Evolutionary conservation across 257 asterid genomes (phyloP), one percentile per base, ranked within the genome.

Genomic region (Linderniella brevidens): DNA sequence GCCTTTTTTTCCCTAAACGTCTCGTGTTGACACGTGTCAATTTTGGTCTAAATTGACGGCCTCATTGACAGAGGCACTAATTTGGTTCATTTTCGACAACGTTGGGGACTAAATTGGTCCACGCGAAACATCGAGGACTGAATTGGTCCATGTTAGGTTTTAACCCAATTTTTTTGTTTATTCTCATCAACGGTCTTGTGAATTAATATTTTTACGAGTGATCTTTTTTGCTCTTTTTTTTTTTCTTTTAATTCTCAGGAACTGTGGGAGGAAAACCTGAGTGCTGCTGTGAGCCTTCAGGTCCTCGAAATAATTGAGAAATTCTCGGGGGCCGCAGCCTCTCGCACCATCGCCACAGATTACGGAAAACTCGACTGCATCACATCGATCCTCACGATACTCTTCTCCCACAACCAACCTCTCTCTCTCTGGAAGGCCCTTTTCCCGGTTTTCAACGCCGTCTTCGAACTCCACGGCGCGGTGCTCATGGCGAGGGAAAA

Each of bases 221-320:
- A 51, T 68, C 46, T 54, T 35, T 56, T 47, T 6, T 9, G 11
- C 18, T 44, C 5, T 50, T 42, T 54, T 35, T 56, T 47, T 6
- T 9, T 2, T 13, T 44, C 5, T 50, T 42, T 52, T 17, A 37
- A 62, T 59, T 60, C 62, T 67, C 76, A 90, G 98, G 96, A 90
- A 67, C 94, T 90, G 54, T 90, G 98, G 98, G 98, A 90, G 68
- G 98, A 90, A 66, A 90, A 86, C 75, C 71, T 90, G 64, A 82
- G 86, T 68, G 85, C 96, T 60, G 94, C 96, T 60, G 80, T 85
- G 60, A 79, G 92, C 71, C 93, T 90, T 50, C 93, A 90, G 64
- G 94, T 81, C 60, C 63, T 90, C 64, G 98, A 85, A 77, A 74
- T 85, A 59, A 73, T 75, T 56, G 70, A 79, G 55, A 85, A 90